Evolutionary conservation across 2,329 filamentous ascomycete species (phyloP).

Genomic region (Lithohypha guttulata): DNA sequence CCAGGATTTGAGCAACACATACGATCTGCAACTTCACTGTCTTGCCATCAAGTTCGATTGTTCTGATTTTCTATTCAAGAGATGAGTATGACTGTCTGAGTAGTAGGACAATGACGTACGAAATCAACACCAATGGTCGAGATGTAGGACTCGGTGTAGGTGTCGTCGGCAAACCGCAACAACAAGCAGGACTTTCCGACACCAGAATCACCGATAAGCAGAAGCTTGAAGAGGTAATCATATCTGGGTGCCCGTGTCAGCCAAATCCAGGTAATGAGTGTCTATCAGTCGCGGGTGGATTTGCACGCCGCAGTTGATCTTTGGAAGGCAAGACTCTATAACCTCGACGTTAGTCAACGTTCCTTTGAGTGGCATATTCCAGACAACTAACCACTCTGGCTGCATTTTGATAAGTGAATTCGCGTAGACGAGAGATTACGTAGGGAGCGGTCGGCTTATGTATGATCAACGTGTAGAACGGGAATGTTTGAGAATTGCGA

Average conservation of each 20-base stretch:
- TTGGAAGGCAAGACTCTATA: too few relatives aligned
- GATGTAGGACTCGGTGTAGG: constrained; percentile 99
- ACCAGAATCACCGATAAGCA: constrained; percentile 99
- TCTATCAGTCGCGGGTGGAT: too few relatives aligned
- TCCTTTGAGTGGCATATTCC: too few relatives aligned
- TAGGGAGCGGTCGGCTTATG: not conserved
- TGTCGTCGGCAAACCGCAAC: constrained; percentile 95
- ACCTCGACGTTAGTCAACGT: too few relatives aligned
- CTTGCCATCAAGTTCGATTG: constrained; percentile 98
- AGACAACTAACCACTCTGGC: constrained; percentile 36
- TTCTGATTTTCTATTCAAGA: constrained; percentile 84
- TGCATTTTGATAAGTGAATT: constrained; percentile 27
- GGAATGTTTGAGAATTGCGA: not conserved
- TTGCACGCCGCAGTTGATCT: too few relatives aligned
- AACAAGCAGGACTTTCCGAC: constrained; percentile 99
- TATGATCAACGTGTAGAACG: not conserved
- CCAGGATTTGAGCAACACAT: constrained; percentile 32
- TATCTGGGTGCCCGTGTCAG: constrained; percentile 53
- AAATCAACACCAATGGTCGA: constrained; percentile 99
- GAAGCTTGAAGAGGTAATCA: constrained; percentile 99
- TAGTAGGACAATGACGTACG: constrained; percentile 47
- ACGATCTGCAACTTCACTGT: constrained; percentile 99
- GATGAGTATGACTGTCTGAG: not conserved
- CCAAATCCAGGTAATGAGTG: too few relatives aligned
- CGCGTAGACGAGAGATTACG: not conserved